Conservation (phyloP, 108 stramenopile genomes). For the Discostella pseudostelligera region DNA sequence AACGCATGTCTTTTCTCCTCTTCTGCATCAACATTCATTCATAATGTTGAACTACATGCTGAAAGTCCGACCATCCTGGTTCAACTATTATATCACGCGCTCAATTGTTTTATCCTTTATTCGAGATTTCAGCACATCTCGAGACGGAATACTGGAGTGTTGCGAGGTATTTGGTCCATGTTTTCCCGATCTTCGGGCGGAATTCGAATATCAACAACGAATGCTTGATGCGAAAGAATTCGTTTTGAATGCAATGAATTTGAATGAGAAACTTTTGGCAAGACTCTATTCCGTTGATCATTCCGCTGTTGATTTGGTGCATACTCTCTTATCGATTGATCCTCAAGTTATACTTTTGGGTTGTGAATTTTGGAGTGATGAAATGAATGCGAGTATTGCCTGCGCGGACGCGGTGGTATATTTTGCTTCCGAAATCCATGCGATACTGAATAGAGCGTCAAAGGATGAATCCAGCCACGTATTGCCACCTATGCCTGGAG, state of each 20-base stretch:
- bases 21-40: conserved; percentile 36
- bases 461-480: conserved; percentile 25
- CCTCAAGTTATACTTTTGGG: conserved; percentile 53
- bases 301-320: conserved; percentile 29
- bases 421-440: conserved; percentile 32
- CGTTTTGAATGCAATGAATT: conserved; percentile 18
- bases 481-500: conserved; percentile 60
- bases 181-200: conserved; percentile 49
- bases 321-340: conserved; percentile 38
- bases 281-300: conserved; percentile 36
- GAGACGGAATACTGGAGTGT: conserved; percentile 28
- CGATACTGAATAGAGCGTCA: not conserved
- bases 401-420: conserved; percentile 39
- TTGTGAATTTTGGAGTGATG: conserved; percentile 61
- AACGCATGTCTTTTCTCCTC: conserved; percentile 9
- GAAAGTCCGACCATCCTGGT: conserved; percentile 31
- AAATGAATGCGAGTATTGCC: conserved; percentile 25
- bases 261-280: conserved; percentile 31
- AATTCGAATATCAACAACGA: conserved; percentile 40
- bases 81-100: conserved; percentile 24
- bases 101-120: conserved; percentile 27
- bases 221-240: conserved; percentile 64
- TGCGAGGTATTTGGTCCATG: conserved; percentile 49
- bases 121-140: conserved; percentile 7
- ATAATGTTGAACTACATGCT: conserved; percentile 26